Conservation (phyloP, 2,329 filamentous ascomycete species). For the Chalaropsis ovoidea region DNA sequence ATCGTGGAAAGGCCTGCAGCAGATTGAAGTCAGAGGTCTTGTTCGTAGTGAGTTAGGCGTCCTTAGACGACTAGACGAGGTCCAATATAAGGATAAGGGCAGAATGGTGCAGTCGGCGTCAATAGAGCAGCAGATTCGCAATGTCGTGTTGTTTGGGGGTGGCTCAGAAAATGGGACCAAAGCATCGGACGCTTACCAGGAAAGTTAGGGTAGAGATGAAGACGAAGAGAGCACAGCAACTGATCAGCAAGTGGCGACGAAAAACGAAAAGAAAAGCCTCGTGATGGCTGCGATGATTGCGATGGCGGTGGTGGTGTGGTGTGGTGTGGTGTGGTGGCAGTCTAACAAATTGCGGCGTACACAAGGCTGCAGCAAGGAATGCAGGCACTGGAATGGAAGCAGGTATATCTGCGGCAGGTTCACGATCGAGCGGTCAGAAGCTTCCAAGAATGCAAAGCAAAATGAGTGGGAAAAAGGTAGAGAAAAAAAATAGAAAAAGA, state of each 20-base stretch:
- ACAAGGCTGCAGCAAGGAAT: slow-evolving; percentile 4
- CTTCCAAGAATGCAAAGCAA: slow-evolving; percentile 1
- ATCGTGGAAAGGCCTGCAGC: not conserved
- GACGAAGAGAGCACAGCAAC: not conserved
- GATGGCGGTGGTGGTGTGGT: not conserved
- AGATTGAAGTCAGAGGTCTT: not conserved
- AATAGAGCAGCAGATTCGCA: not conserved
- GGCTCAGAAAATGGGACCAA: not conserved
- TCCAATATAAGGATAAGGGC: not conserved
- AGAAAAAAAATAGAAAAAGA: slow-evolving; percentile 18
- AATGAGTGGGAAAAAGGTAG: slow-evolving; percentile 11
- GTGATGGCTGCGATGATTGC: not conserved
- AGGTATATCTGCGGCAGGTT: not conserved
- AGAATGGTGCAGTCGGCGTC: not conserved
- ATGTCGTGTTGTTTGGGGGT: not conserved
- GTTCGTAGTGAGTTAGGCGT: not conserved
- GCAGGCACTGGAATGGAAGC: slow-evolving; percentile 5
- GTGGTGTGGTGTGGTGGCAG: not conserved
- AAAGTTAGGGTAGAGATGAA: not conserved
- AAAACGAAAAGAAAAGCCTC: not conserved
- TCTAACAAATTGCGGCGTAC: not conserved
- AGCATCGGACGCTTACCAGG: not conserved
- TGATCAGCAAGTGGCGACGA: not conserved
- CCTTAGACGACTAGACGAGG: not conserved
- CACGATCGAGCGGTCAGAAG: slow-evolving; percentile 2